Evolutionary conservation across 176 grass and related monocot genomes (phyloP), one percentile per base, ranked within the genome.

Genomic region (Urochloa ruziziensis): DNA sequence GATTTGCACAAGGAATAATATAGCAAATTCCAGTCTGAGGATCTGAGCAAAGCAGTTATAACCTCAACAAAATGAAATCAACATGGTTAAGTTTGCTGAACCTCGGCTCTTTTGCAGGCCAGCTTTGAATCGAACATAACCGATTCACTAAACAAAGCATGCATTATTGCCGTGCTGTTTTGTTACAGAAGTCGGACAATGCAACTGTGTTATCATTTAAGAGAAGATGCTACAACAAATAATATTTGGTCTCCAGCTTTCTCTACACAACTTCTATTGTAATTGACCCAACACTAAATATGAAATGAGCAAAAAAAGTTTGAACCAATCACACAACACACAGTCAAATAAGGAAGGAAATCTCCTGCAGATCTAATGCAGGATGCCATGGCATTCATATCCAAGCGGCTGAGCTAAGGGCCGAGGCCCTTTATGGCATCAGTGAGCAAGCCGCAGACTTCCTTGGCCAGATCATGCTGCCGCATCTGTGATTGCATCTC

Each of bases 391-490:
- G 34, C 7, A 67, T 54, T 12, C 82, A 76, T 70, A 80, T 70
- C 62, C 0, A n/a, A n/a, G n/a, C n/a, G n/a, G n/a, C n/a, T n/a
- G 34, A 80, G 65, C 81, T 94, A 85, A 49, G 87, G 80, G 1
- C 81, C 82, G 48, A 90, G 61, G 62, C 88, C 64, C 52, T 85
- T 90, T 29, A 94, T 83, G 69, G 84, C 77, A 27, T 86, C 74
- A 47, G 69, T 84, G 61, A 94, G 83, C 87, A 94, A 74, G 42
- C 24, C 76, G 23, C 87, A 90, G 62, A 94, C 90, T 71, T 92
- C 93, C 87, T 90, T 94, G n/a, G 86, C 86, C 32, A 92, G 49
- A 54, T 94, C 93, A 33, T 92, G 93, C 17, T 82, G 77, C 79
- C 61, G 80, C 78, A 92, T 88, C 85, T 86, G 85, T 7, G 80